A percentile compares a stretch with the other conserved stretches of the same genome.
These are phyloP conservation scores for Porogramme epimiltina DNA, from an alignment of 1,284 basidiomycete species.

Conservation along the genomic window DNA sequence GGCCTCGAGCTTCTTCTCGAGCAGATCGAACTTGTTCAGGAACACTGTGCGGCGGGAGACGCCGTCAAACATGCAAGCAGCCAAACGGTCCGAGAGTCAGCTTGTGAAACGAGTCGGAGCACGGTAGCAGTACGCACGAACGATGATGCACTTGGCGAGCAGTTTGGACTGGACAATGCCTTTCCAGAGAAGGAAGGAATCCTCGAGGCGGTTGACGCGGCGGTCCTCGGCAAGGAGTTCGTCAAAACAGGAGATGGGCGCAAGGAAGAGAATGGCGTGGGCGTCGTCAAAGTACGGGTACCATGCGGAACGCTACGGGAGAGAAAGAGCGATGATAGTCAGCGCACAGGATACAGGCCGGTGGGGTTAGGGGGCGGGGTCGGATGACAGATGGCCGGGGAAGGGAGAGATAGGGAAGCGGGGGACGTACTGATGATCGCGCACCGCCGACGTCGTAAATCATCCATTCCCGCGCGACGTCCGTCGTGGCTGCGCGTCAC, in stretches of 20 bases:
- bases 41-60: slow-evolving; percentile 42
- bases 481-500: slow-evolving; percentile 5
- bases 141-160: slow-evolving; percentile 55
- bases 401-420: background rate
- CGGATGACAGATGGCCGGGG: background rate
- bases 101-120: no score
- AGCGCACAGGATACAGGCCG: background rate
- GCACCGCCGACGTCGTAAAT: slow-evolving; percentile 44
- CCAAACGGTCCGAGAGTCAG: no score
- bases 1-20: slow-evolving; percentile 39
- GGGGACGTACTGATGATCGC: slow-evolving; percentile 31
- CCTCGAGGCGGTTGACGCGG: slow-evolving; percentile 62
- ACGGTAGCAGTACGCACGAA: slow-evolving; percentile 33
- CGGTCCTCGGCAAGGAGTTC: slow-evolving; percentile 63
- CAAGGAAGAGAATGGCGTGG: slow-evolving; percentile 71
- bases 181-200: slow-evolving; percentile 67
- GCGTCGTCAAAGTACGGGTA: slow-evolving; percentile 71
- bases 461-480: slow-evolving; percentile 34
- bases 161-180: slow-evolving; percentile 56
- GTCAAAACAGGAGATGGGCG: slow-evolving; percentile 69
- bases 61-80: background rate
- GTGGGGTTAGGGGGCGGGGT: background rate
- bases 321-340: background rate
- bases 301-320: slow-evolving; percentile 37
- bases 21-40: slow-evolving; percentile 65